These are phyloP conservation scores for Zymoseptoria tritici DNA, from an alignment of 2,329 filamentous ascomycete species.

Conservation along the genomic window DNA sequence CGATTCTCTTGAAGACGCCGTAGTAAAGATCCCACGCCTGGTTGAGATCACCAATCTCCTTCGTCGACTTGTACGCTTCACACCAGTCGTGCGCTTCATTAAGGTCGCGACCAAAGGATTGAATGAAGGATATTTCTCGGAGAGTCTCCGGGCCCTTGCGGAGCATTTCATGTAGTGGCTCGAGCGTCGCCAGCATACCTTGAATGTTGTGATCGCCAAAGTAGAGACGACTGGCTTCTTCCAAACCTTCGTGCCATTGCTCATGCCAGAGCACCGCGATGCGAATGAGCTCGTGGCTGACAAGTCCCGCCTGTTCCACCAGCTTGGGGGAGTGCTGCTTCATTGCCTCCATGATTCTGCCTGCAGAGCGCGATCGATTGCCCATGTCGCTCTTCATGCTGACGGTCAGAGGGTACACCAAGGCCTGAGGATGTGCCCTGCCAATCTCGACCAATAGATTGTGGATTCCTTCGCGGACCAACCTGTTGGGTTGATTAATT, in stretches of 20 bases:
- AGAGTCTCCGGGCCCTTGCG: constrained; percentile 88
- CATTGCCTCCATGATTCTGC: constrained; percentile 96
- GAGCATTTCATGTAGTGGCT: constrained; percentile 83
- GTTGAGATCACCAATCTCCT: constrained; percentile 88
- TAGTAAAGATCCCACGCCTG: constrained; percentile 99
- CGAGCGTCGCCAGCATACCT: constrained; percentile 89
- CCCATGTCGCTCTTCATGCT: constrained; percentile 93
- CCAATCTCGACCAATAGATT: constrained; percentile 88
- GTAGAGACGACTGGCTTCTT: constrained; percentile 92
- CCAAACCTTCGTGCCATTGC: constrained; percentile 94
- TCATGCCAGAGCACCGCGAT: constrained; percentile 98
- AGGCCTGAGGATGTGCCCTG: constrained; percentile 84
- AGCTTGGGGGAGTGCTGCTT: constrained; percentile 85
- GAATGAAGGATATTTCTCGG: constrained; percentile 92
- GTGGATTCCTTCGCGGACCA: constrained; percentile 85
- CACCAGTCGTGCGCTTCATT: constrained; percentile 96
- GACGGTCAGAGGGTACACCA: constrained; percentile 95
- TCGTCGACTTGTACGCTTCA: constrained; percentile 78
- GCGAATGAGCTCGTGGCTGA: constrained; percentile 93
- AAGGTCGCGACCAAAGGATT: constrained; percentile 92
- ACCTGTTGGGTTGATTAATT: constrained; percentile 89
- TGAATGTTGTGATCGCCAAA: constrained; percentile 97
- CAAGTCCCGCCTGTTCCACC: constrained; percentile 89
- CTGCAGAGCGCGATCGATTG: constrained; percentile 77
- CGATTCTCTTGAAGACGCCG: constrained; percentile 93